Percentiles rank a stretch among this genome's conserved stretches.
phyloP scores from a whole-genome alignment of 805 yeast species.

The Wickerhamomyces ciferrii region DNA sequence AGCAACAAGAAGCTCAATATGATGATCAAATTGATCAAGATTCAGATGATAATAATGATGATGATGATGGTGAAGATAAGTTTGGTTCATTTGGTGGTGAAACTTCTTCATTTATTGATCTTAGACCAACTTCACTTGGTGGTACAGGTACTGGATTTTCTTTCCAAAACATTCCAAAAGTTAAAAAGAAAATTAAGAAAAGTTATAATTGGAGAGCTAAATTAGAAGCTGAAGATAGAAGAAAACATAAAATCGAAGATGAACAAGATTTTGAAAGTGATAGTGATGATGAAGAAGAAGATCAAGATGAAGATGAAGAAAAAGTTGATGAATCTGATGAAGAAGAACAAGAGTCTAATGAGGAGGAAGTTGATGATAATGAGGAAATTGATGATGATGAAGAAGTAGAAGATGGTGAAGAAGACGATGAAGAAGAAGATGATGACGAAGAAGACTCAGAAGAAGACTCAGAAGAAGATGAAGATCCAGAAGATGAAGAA shows the following conservation, averaged over 20 bases:
- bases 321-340: slow-evolving; percentile 23
- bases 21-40: slow-evolving; percentile 1
- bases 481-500: slow-evolving; percentile 22
- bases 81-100: slow-evolving; percentile 16
- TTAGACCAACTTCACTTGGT: slow-evolving; percentile 57
- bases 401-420: slow-evolving; percentile 19
- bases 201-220: slow-evolving; percentile 73
- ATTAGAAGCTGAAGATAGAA: slow-evolving; percentile 41
- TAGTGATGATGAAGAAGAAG: slow-evolving; percentile 23
- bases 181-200: slow-evolving; percentile 38
- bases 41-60: slow-evolving; percentile 15
- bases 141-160: slow-evolving; percentile 70
- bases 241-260: slow-evolving; percentile 44
- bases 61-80: slow-evolving; percentile 20
- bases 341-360: slow-evolving; percentile 16
- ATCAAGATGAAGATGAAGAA: slow-evolving; percentile 17
- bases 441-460: slow-evolving; percentile 29
- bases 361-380: slow-evolving; percentile 23
- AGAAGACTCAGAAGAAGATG: slow-evolving; percentile 25
- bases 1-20: neutral
- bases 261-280: slow-evolving; percentile 52
- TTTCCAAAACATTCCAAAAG: slow-evolving; percentile 49
- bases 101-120: slow-evolving; percentile 55
- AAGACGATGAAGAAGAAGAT: slow-evolving; percentile 26
- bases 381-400: slow-evolving; percentile 19